These are phyloP conservation scores for Talaromyces thailandensis DNA, from an alignment of 495 filamentous ascomycete species.

Conservation along the genomic window DNA sequence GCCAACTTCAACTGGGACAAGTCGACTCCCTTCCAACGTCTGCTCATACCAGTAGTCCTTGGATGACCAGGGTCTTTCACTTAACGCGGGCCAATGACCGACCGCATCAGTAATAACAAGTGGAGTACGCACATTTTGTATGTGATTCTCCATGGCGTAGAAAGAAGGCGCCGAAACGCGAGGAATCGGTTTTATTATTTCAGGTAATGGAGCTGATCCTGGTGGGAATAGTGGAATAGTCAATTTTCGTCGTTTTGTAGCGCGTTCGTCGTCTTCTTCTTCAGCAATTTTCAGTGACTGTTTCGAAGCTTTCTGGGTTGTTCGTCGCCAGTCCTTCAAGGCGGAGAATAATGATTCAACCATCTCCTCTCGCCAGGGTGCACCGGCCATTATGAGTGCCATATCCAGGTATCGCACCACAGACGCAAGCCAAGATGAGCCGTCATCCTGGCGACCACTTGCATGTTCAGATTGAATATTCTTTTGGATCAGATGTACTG, in stretches of 20 bases:
- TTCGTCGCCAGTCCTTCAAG: slow-evolving; percentile 19
- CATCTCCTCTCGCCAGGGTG: slow-evolving; percentile 50
- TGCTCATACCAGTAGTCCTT: slow-evolving; percentile 64
- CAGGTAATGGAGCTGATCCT: slow-evolving; percentile 19
- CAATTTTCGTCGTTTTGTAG: slow-evolving; percentile 25
- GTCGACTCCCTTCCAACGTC: slow-evolving; percentile 67
- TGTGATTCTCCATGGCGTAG: slow-evolving; percentile 55
- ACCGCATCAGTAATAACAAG: slow-evolving; percentile 60
- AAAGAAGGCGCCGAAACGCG: slow-evolving; percentile 38
- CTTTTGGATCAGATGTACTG: slow-evolving; percentile 29
- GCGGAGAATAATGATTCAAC: slow-evolving; percentile 38
- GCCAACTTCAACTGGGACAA: slow-evolving; percentile 87
- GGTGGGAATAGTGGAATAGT: slow-evolving; percentile 34
- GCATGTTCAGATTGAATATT: slow-evolving; percentile 5
- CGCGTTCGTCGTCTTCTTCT: slow-evolving; percentile 12
- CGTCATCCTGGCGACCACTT: neutral
- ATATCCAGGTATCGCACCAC: slow-evolving; percentile 65
- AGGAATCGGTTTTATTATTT: slow-evolving; percentile 26
- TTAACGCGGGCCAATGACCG: slow-evolving; percentile 71
- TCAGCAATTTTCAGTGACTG: neutral
- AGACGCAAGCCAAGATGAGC: slow-evolving; percentile 23
- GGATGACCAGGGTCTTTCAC: slow-evolving; percentile 57
- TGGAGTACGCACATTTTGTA: slow-evolving; percentile 46
- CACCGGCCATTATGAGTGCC: slow-evolving; percentile 75
- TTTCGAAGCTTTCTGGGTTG: neutral